These are phyloP conservation scores for Rostrohypoxylon terebratum DNA, from an alignment of 495 filamentous ascomycete species.

Conservation along the genomic window DNA sequence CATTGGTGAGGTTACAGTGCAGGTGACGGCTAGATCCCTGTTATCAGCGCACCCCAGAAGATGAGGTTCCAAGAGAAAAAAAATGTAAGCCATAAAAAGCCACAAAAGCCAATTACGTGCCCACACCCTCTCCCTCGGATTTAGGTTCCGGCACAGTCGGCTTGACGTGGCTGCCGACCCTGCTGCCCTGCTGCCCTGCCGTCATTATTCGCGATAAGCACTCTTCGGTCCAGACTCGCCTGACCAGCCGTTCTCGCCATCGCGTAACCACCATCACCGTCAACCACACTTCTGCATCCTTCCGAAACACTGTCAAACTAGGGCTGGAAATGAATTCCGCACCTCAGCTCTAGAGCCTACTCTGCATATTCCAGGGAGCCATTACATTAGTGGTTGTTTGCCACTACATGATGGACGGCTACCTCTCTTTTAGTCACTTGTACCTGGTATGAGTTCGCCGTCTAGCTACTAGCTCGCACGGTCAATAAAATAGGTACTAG, in stretches of 20 bases:
- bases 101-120: constrained; percentile 10
- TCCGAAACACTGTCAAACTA: constrained; percentile 23
- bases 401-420: not conserved
- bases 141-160: constrained; percentile 13
- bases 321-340: constrained; percentile 8
- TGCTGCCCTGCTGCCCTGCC: too few species aligned
- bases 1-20: constrained; percentile 27
- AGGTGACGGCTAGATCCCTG: constrained; percentile 34
- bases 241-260: not conserved
- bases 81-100: not conserved
- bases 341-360: not conserved
- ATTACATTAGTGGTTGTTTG: constrained; percentile 27
- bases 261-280: not conserved
- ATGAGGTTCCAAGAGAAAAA: not conserved
- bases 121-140: constrained; percentile 17
- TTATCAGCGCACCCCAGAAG: constrained; percentile 2
- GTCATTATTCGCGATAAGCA: constrained; percentile 22
- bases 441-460: not conserved
- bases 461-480: not conserved
- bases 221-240: constrained; percentile 19
- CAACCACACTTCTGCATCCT: constrained; percentile 7
- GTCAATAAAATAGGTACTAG: not conserved
- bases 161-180: constrained; percentile 3
- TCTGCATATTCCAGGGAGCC: constrained; percentile 3
- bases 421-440: constrained; percentile 18